Base-by-base conservation (phyloP, 2,329 filamentous ascomycete species). In the Botrytis paeoniae region DNA sequence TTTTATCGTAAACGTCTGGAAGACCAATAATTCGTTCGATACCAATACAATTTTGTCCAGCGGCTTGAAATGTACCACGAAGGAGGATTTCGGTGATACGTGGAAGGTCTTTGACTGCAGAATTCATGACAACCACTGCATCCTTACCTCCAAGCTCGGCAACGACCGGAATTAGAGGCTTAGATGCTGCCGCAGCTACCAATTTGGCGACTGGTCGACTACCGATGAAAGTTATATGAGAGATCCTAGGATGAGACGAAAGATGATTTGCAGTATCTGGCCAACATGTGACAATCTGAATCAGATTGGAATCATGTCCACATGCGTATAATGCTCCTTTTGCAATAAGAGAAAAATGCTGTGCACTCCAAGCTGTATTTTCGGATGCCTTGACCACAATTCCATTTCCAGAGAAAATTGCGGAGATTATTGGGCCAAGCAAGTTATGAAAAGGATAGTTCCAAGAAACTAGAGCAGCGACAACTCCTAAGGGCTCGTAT, bases 401-500 rank as follows among this genome's bases (percentile, higher is more conserved):
- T 69, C 90, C 93, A 81, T 98, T 98, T 64, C 96, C 96, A 22
- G 95, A 88, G 81, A 98, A 98, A 69, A 98, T 87, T 25, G 93
- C 91, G 77, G 93, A 95, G 80, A 98, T 97, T 77, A 98, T 88
- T 22, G 95, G 96, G 0, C 93, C 94, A 64, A 98, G 89, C 75
- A 98, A 86, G 83, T 99, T 99, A 84, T 99, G 96, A 83, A 98
- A 97, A 62, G 93, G 91, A 81, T 94, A 98, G 85, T 99, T 99
- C 96, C 96, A 99, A 80, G 93, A 96, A 61, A 99, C 94, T 70
- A 95, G 91, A 29, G 96, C 95, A 18, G 94, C 92, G 9, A 99
- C 93, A 51, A 99, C 94, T 25, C 96, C 96, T 32, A 98, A 85
- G 22, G 96, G 95, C 83, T 99, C 95, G 82, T 97, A 99, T 68